Evolutionary conservation across 2,329 filamentous ascomycete genomes (phyloP), one percentile per base, ranked within the genome.

Genomic region (Coleophoma eucalyptorum): DNA sequence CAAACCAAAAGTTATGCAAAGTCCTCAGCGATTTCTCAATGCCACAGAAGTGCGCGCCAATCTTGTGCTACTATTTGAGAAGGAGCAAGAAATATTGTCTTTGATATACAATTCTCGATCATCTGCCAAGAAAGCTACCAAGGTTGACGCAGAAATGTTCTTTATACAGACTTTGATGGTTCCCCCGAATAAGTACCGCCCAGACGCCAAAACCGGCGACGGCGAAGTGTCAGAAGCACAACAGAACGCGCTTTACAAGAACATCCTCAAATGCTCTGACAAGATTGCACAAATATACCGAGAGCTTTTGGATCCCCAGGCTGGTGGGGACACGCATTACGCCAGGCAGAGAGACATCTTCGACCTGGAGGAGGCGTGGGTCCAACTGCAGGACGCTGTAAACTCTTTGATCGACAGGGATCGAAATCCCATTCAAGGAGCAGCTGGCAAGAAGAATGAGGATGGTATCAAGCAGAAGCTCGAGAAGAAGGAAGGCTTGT

Each of bases 401-500:
- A 99, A 99, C 66, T 85, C 89, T n/a, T 74, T 99, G 48, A 90
- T 97, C 58, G 94, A 99, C 68, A 84, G 87, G 56, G 88, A 92
- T 63, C 86, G 92, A 55, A 96, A 94, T 62, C 89, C 91, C 2
- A 78, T 90, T 3, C 85, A 88, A 57, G 90, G 90, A 47, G 78
- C 83, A 16, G 89, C 90, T 26, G 89, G 85, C 13, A 86, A 87
- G 62, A 80, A 85, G 50, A 87, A 90, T 48, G 89, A 95, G 55
- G 92, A 96, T 56, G 94, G 95, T 60, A 96, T 99, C 72, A 99
- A 99, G 72, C 94, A 99, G 67, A 88, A 92, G 65, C 79, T 99
- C 26, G 94, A 99, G 72, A 99, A 99, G 78, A 99, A 99, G 72
- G 95, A 99, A 66, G 94, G 94, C 58, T 78, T 99, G 31, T 99